These are phyloP conservation scores for Zygosaccharomyces siamensis DNA, from an alignment of 805 yeast genomes.

Conservation along the genomic window DNA sequence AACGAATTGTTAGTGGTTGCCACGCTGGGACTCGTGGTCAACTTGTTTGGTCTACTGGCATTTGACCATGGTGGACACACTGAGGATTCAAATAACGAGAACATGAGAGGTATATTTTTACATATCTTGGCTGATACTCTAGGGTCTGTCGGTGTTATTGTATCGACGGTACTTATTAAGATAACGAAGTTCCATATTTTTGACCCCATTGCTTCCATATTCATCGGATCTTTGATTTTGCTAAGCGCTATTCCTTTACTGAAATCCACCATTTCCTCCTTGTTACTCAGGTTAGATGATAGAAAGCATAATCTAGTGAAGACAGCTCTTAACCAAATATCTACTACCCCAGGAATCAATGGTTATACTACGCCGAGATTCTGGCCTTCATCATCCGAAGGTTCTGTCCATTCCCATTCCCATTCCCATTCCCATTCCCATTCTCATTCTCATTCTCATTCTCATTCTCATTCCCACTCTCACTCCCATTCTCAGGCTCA, in stretches of 20 bases:
- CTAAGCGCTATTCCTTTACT: conserved; percentile 80
- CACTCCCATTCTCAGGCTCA: conserved; percentile 40
- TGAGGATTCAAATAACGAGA: conserved; percentile 44
- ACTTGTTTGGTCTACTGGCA: conserved; percentile 88
- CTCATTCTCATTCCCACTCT: conserved; percentile 41
- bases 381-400: conserved; percentile 58
- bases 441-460: conserved; percentile 34
- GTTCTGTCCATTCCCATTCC: conserved; percentile 23
- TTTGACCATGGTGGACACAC: conserved; percentile 78
- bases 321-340: conserved; percentile 60
- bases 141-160: conserved; percentile 96
- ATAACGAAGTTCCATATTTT: conserved; percentile 64
- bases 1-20: conserved; percentile 84
- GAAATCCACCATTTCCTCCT: conserved; percentile 69
- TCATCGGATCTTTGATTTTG: conserved; percentile 78
- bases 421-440: conserved; percentile 25
- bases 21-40: conserved; percentile 76
- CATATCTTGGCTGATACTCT: conserved; percentile 93
- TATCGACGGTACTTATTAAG: conserved; percentile 76
- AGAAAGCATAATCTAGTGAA: conserved; percentile 60
- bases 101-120: conserved; percentile 90
- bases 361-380: conserved; percentile 87
- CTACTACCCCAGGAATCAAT: conserved; percentile 70
- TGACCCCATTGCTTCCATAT: conserved; percentile 88
- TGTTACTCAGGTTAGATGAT: conserved; percentile 57